phyloP scores from a whole-genome alignment of 768 basidiomycete genomes.

The Tylopilus subfusipes region DNA sequence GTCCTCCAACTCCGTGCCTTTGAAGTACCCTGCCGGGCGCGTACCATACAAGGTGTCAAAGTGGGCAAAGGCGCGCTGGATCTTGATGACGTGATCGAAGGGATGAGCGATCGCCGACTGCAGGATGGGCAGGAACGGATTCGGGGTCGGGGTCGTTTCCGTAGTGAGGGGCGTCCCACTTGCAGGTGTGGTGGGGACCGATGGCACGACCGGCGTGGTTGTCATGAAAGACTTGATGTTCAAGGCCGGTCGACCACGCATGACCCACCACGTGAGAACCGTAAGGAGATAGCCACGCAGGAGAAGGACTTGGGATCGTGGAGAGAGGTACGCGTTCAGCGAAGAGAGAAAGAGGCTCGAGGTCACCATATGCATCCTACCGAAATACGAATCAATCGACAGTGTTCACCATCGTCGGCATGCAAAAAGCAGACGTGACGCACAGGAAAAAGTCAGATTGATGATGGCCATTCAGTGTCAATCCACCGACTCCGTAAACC shows the following conservation, averaged over 20 bases:
- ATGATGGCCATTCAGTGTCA: slow-evolving; percentile 45
- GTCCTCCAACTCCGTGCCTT: slow-evolving; percentile 29
- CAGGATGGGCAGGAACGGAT: slow-evolving; percentile 40
- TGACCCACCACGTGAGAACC: slow-evolving; percentile 28
- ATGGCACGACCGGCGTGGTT: slow-evolving; percentile 20
- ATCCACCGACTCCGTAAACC: slow-evolving; percentile 57
- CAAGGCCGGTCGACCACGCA: slow-evolving; percentile 28
- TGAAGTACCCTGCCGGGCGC: slow-evolving; percentile 25
- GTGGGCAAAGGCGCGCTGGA: slow-evolving; percentile 35
- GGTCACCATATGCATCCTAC: slow-evolving; percentile 30
- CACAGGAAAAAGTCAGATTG: slow-evolving; percentile 49
- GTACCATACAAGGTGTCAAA: slow-evolving; percentile 31
- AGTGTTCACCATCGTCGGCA: no score
- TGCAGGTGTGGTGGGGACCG: neutral
- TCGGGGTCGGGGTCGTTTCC: slow-evolving; percentile 25
- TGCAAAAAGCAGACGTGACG: neutral
- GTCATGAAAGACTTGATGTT: slow-evolving; percentile 33
- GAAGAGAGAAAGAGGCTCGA: slow-evolving; percentile 31
- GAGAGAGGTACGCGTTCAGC: slow-evolving; percentile 14
- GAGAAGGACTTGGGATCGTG: slow-evolving; percentile 21
- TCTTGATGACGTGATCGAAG: slow-evolving; percentile 32
- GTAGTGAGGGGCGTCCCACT: slow-evolving; percentile 3
- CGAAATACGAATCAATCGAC: neutral
- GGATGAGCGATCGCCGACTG: slow-evolving; percentile 37
- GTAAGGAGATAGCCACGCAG: slow-evolving; percentile 29